phyloP scores from a whole-genome alignment of 768 basidiomycete genomes.

The Cystofilobasidium capitatum region DNA sequence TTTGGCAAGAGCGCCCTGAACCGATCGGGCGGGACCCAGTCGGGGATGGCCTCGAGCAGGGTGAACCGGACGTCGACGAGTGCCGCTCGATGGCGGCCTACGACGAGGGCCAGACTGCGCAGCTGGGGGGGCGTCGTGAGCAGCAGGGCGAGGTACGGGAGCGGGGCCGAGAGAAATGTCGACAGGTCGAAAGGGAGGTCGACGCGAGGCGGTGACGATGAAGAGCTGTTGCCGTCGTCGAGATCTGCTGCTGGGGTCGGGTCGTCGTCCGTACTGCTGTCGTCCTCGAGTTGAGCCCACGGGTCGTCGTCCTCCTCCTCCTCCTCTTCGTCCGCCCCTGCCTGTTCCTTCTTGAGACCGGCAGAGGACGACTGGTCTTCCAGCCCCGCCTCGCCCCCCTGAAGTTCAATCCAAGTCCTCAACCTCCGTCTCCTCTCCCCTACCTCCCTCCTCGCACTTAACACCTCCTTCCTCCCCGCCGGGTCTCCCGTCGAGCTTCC shows the following conservation, averaged over 20 bases:
- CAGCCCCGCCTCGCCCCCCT: not conserved
- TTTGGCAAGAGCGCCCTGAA: constrained; percentile 57
- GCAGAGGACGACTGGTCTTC: not conserved
- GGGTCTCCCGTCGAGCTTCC: not conserved
- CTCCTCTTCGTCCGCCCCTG: constrained; percentile 43
- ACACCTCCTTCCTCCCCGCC: not conserved
- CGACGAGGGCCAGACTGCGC: constrained; percentile 51
- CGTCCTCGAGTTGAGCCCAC: constrained; percentile 52
- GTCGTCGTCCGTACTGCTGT: constrained; percentile 27
- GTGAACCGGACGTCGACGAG: constrained; percentile 62
- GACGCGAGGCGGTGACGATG: not conserved
- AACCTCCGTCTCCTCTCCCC: constrained; percentile 5
- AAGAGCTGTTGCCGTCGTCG: constrained; percentile 23
- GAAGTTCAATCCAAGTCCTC: constrained; percentile 13
- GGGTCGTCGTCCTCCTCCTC: constrained; percentile 54
- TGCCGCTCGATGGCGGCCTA: constrained; percentile 48
- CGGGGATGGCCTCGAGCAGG: constrained; percentile 65
- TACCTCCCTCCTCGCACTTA: constrained; percentile 15
- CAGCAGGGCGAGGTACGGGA: constrained; percentile 53
- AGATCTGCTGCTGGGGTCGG: not conserved
- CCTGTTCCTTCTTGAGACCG: not conserved
- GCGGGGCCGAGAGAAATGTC: constrained; percentile 53
- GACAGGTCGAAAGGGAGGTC: constrained; percentile 46
- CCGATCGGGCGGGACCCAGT: constrained; percentile 55
- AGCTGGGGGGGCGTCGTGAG: constrained; percentile 59